Evolutionary conservation across 1,139 yeast genomes (phyloP).

Genomic region (Saccharomyces hybrid): DNA sequence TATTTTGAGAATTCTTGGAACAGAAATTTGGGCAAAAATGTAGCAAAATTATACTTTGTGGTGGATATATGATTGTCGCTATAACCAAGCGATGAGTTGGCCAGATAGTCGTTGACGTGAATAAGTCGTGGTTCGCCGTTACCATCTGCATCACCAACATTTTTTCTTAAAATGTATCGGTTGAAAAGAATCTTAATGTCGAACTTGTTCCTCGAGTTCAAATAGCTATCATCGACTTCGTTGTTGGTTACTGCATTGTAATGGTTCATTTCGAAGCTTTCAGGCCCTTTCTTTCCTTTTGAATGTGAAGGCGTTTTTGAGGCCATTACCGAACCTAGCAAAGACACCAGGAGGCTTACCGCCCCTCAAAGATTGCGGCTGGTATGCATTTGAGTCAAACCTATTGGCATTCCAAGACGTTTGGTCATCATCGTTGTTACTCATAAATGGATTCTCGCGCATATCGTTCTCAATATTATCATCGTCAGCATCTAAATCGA

Average conservation of each 20-base stretch:
- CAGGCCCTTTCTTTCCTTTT: constrained; percentile 14
- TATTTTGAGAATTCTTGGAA: constrained; percentile 96
- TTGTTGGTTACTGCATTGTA: constrained; percentile 23
- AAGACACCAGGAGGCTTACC: constrained; percentile 18
- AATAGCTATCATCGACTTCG: constrained; percentile 21
- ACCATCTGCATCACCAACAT: constrained; percentile 28
- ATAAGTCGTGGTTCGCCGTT: constrained; percentile 59
- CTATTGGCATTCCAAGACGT: constrained; percentile 15
- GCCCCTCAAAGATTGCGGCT: constrained; percentile 12
- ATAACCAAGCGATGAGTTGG: constrained; percentile 52
- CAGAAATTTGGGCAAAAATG: constrained; percentile 87
- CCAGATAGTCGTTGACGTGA: constrained; percentile 51
- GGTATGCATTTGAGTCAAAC: constrained; percentile 10
- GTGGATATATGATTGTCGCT: constrained; percentile 86
- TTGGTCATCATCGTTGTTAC: constrained; percentile 12
- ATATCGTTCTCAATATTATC: constrained; percentile 26
- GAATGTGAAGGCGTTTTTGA: constrained; percentile 14
- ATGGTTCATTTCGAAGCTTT: constrained; percentile 32
- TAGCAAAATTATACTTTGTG: constrained; percentile 90
- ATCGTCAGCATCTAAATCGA: constrained; percentile 27
- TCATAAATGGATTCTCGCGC: constrained; percentile 24
- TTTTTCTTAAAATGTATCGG: constrained; percentile 38
- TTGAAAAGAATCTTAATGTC: constrained; percentile 52
- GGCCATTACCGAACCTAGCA: constrained; percentile 16
- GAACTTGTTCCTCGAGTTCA: constrained; percentile 36